phyloP scores from a whole-genome alignment of 2,329 filamentous ascomycete genomes.

The Acephala macrosclerotiorum region DNA sequence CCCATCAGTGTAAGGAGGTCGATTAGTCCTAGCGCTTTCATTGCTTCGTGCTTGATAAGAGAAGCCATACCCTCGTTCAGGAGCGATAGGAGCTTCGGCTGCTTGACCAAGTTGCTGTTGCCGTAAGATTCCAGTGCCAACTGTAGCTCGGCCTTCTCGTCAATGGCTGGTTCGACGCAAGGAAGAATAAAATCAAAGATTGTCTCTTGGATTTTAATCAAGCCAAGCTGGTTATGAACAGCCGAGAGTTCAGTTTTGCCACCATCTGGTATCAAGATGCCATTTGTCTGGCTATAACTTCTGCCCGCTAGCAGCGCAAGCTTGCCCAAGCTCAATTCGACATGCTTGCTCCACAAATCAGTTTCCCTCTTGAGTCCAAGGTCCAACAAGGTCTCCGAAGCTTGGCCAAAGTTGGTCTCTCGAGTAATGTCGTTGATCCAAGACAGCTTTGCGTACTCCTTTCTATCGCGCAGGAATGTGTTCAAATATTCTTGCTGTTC shows the following conservation, averaged over 20 bases:
- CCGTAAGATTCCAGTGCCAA: slow-evolving; percentile 71
- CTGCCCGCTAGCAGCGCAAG: slow-evolving; percentile 74
- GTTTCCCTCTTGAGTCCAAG: slow-evolving; percentile 76
- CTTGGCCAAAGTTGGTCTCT: slow-evolving; percentile 77
- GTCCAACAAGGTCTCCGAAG: slow-evolving; percentile 73
- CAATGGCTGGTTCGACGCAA: slow-evolving; percentile 75
- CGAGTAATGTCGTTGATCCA: slow-evolving; percentile 94
- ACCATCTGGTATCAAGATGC: slow-evolving; percentile 33
- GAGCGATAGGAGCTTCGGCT: slow-evolving; percentile 72
- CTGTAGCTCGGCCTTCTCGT: slow-evolving; percentile 79
- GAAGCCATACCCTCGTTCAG: slow-evolving; percentile 75
- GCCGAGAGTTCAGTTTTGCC: slow-evolving; percentile 47
- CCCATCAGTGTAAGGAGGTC: slow-evolving; percentile 82
- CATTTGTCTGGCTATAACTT: slow-evolving; percentile 50
- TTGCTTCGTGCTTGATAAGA: slow-evolving; percentile 74
- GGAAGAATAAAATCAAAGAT: slow-evolving; percentile 76
- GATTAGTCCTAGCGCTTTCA: slow-evolving; percentile 71
- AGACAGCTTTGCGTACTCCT: slow-evolving; percentile 77
- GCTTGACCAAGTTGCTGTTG: slow-evolving; percentile 60
- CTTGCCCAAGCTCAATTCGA: slow-evolving; percentile 89
- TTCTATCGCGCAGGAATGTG: slow-evolving; percentile 76
- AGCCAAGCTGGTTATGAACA: slow-evolving; percentile 39
- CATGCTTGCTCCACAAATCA: slow-evolving; percentile 91
- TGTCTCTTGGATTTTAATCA: slow-evolving; percentile 78
- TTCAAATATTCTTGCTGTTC: slow-evolving; percentile 78